Conservation (phyloP, 768 basidiomycete genomes). For the Lentinula aciculospora region DNA sequence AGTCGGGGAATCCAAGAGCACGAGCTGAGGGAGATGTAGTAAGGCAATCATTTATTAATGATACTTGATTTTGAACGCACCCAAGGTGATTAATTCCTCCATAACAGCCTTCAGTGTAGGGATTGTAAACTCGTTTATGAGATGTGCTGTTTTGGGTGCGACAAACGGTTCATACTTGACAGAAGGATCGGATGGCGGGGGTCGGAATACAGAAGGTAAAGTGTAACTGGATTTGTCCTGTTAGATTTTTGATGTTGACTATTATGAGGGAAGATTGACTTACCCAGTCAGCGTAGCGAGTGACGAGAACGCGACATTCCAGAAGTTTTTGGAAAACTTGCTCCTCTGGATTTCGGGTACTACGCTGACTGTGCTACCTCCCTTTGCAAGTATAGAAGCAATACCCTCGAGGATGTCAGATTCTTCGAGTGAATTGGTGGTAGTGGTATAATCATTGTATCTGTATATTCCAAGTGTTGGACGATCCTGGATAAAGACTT, state of each 20-base stretch:
- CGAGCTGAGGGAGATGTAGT: constrained; percentile 11
- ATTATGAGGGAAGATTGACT: background rate
- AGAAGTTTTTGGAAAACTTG: constrained; percentile 61
- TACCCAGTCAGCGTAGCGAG: constrained; percentile 44
- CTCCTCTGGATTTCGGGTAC: constrained; percentile 56
- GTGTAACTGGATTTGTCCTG: constrained; percentile 24
- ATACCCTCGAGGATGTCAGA: constrained; percentile 38
- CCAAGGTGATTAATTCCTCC: constrained; percentile 38
- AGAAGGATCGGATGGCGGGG: constrained; percentile 31
- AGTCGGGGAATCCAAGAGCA: constrained; percentile 40
- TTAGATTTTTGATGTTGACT: background rate
- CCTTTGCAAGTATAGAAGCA: constrained; percentile 34
- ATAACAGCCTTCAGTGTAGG: constrained; percentile 41
- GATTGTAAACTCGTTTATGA: constrained; percentile 37
- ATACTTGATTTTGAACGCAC: constrained; percentile 15
- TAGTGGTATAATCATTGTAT: constrained; percentile 31
- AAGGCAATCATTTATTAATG: background rate
- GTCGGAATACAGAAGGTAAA: constrained; percentile 46
- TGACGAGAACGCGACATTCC: constrained; percentile 55
- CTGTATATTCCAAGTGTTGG: constrained; percentile 52
- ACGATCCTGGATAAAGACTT: constrained; percentile 33
- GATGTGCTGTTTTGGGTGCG: constrained; percentile 31
- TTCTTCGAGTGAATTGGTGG: constrained; percentile 37
- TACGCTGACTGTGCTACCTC: constrained; percentile 41
- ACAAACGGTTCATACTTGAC: constrained; percentile 34